phyloP scores from a whole-genome alignment of 2,329 filamentous ascomycete genomes.

The Trichoderma sp. region DNA sequence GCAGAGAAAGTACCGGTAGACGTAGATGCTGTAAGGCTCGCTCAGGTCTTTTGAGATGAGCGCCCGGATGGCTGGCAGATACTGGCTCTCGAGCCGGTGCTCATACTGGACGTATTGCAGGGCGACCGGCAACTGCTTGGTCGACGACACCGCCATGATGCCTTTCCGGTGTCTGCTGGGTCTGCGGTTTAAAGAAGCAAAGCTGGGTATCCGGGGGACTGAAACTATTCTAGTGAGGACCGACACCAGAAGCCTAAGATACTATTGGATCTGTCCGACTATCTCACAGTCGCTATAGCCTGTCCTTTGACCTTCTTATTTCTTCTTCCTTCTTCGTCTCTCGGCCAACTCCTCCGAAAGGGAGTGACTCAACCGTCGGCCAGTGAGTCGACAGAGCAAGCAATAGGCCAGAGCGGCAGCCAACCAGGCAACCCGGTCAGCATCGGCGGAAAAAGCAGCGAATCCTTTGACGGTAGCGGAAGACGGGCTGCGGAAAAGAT shows the following conservation, averaged over 20 bases:
- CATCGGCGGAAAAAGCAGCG: conserved; percentile 14
- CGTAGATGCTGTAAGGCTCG: conserved; percentile 98
- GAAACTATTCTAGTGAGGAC: not conserved
- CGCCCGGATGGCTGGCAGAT: conserved; percentile 84
- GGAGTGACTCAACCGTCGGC: conserved; percentile 22
- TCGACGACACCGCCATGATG: conserved; percentile 42
- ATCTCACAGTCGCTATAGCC: not conserved
- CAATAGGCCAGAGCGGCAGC: conserved; percentile 18
- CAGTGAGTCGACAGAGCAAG: conserved; percentile 21
- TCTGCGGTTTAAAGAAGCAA: not conserved
- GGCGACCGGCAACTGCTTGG: conserved; percentile 47
- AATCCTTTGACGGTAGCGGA: not conserved
- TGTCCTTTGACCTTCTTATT: not conserved
- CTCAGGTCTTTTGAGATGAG: conserved; percentile 95
- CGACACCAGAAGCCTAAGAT: not conserved
- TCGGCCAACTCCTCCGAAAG: not conserved
- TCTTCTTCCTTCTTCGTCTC: not conserved
- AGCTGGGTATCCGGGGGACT: not conserved
- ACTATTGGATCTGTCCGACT: not conserved
- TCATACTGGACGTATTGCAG: conserved; percentile 65
- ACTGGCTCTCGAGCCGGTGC: conserved; percentile 60
- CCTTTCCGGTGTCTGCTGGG: not conserved
- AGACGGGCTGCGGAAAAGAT: not conserved
- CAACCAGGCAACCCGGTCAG: conserved; percentile 24
- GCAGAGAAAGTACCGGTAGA: conserved; percentile 96